These are phyloP conservation scores for Phylloporus sp. DNA, from an alignment of 768 basidiomycete species.

Conservation along the genomic window DNA sequence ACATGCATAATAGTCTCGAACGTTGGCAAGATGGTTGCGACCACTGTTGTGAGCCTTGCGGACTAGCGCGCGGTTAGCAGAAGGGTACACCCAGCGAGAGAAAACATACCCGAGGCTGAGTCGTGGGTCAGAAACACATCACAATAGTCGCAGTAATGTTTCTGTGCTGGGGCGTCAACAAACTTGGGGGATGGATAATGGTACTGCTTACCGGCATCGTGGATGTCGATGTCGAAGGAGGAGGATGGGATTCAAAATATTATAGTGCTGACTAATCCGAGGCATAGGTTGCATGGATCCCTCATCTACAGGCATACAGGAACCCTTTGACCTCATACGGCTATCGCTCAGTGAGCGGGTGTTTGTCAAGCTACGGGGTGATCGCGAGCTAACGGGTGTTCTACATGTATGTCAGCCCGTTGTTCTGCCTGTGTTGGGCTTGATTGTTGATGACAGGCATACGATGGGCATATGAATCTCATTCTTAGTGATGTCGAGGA, in stretches of 20 bases:
- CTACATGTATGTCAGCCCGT: conserved; percentile 71
- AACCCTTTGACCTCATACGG: conserved; percentile 96
- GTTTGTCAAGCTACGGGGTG: conserved; percentile 94
- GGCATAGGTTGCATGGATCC: conserved; percentile 53
- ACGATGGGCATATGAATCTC: conserved; percentile 99
- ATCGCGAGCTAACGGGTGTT: conserved; percentile 86
- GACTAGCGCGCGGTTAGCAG: conserved; percentile 45
- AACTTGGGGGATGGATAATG: neutral
- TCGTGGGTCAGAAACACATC: conserved; percentile 95
- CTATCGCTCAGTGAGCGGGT: conserved; percentile 96
- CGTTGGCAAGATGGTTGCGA: conserved; percentile 94
- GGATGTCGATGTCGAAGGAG: conserved; percentile 16
- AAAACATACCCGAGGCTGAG: conserved; percentile 74
- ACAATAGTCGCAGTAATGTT: conserved; percentile 94
- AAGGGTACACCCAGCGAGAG: neutral
- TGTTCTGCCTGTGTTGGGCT: neutral
- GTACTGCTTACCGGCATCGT: conserved; percentile 60
- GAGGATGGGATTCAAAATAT: conserved; percentile 18
- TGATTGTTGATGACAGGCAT: conserved; percentile 59
- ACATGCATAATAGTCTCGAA: conserved; percentile 97
- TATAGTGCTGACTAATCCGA: conserved; percentile 24
- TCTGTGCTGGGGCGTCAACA: conserved; percentile 40
- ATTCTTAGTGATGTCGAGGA: conserved; percentile 98
- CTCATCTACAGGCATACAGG: conserved; percentile 75
- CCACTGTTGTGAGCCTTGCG: conserved; percentile 99